Base-by-base conservation (phyloP, 208 protist genomes). In the Wallacemonas sp. region DNA sequence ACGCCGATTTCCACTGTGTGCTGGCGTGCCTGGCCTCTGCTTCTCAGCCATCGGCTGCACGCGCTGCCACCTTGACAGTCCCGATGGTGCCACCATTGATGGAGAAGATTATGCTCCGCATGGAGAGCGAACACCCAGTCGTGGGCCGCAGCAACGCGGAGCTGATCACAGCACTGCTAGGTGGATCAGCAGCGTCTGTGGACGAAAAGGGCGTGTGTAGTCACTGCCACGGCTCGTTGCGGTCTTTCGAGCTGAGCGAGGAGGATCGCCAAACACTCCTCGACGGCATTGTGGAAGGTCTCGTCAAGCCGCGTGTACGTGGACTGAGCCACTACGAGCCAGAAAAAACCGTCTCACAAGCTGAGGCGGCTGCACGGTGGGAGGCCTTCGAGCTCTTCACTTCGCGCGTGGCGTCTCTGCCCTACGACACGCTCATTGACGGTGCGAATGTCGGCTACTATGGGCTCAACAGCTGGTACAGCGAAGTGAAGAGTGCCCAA, bases 381-480 rank as follows among this genome's bases (percentile, higher is more conserved):
- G 59, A 55, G 17, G 75, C 85, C 49, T 90, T 90, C 58, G 80
- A 85, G 12, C 54, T 30, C 1, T 93, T 93, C 64, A 85, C 84
- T 54, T 41, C 14, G 2, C 65, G 56, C 2, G 46, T 89, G 33
- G 34, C 63, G 11, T 64, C n/a, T 6, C 62, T 76, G 62, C 51
- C 72, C 5, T 93, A 80, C 69, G 86, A 93, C 75, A 79, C 83
- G 1, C 73, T 95, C 28, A 89, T 93, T 70, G 87, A 93, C 44
- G 90, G 87, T 24, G 86, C 86, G 0, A 91, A 91, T 54, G 71
- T 92, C 22, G 86, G 88, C 19, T 94, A 94, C 61, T 94, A 94
- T 73, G 88, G 88, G 0, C 70, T 94, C 28, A 92, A 58, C 46
- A 88, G 72, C 63, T 91, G 87, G 86, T 91, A 92, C 51, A 22